Base-by-base conservation (phyloP, 176 grass and related monocot genomes). In the Zoysia japonica region DNA sequence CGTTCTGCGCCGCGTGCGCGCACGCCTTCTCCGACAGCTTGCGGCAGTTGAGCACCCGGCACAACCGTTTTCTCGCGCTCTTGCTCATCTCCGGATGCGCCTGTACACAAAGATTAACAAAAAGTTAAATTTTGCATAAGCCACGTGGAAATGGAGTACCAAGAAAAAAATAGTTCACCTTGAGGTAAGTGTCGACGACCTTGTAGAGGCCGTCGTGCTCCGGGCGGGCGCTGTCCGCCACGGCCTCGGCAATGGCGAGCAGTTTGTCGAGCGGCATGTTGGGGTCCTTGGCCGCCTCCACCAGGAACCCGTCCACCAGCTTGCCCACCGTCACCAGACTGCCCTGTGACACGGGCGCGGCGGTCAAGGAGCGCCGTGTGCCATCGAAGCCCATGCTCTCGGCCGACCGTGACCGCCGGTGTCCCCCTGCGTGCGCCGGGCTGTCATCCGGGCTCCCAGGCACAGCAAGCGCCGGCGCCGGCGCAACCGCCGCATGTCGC, bases 151-250 rank as follows among this genome's bases (percentile, higher is more conserved):
- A 77, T 56, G 28, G 13, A 54, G 20, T 11, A 51, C 5, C 7
- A 19, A 28, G 16, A 68, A 7, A 19, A 8, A 19, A n/a, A 9
- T 7, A 57, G 2, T 57, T 85, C 79, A 98, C 95, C 90, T 86
- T 86, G 60, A 99, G 92, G 87, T 93, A 99, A 69, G 84, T 89
- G 86, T 99, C 86, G 81, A 99, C 82, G 63, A 85, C 90, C 85
- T 87, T 84, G 92, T 99, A 99, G 72, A 99, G 82, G 53, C 88
- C 88, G 55, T 99, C 92, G 76, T 99, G 92, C 77, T 95, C 92
- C 2, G 81, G 79, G 38, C 96, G 80, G 1, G 88, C 86, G 46
- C 50, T 84, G 47, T 99, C 96, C 2, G 92, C 86, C 75, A 99
- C 78, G 64, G 96, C 78, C 76, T 99, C 88, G 43, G 96, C 92